Evolutionary conservation across 2,329 filamentous ascomycete genomes (phyloP), one percentile per base, ranked within the genome.

Genomic region (Aspergillus versicolor): DNA sequence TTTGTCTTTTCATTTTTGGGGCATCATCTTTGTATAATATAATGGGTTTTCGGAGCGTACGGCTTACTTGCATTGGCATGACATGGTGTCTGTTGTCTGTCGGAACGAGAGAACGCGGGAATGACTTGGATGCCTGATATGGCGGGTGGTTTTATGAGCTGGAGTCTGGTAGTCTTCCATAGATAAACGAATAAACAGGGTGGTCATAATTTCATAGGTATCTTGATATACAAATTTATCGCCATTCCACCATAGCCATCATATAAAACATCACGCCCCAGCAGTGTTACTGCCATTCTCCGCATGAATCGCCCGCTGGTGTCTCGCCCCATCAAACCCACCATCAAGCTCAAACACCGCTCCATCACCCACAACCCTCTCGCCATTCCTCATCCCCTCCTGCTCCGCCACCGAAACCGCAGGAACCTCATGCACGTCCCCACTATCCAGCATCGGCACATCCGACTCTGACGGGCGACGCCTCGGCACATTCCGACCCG

Each of bases 371-470:
- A 53, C 43, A 53, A 46, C 43, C 43, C 27, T 27, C 21, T 42
- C 37, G 4, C 30, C 32, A n/a, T 6, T 5, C 24, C 55, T 46
- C 9, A 44, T 47, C n/a, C 38, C 34, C 45, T 44, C 30, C 32
- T 12, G 52, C 32, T 52, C 21, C 27, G 60, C 44, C 37, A 52
- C 63, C 17, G 53, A 37, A 52, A 54, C 54, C 19, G 54, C 37
- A 17, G 60, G 53, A 21, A 53, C 64, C 47, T 67, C 65, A 52
- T 64, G 58, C 45, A 67, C 64, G 47, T 63, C 43, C 22, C 46
- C 61, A n/a, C 63, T 63, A 58, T 67, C 64, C 46, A 67, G 19
- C 58, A 67, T 66, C 15, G 63, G 64, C 7, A 66, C 61, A 11
- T 64, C 63, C 8, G 55, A 57, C 47, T 64, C 63, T 0, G 56